Conservation (phyloP, 345 rosid genomes). For the Reutealis trisperma region DNA sequence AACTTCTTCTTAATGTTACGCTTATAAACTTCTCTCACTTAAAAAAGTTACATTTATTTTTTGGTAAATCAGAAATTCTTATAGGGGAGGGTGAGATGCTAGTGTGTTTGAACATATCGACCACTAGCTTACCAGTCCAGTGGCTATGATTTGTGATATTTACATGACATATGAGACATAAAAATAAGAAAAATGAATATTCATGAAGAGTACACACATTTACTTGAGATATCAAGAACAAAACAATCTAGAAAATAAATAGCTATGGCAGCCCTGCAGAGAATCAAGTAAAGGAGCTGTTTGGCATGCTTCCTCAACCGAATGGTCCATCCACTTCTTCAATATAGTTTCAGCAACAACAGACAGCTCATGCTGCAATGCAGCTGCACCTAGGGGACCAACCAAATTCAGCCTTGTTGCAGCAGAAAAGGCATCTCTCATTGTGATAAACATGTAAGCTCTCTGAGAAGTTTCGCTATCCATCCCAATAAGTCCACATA, state of each 20-base stretch:
- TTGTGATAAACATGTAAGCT: slow-evolving; percentile 71
- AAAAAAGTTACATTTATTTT: no score
- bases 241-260: slow-evolving; percentile 83
- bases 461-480: slow-evolving; percentile 65
- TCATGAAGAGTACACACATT: background rate
- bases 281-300: slow-evolving; percentile 79
- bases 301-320: slow-evolving; percentile 76
- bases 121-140: no score
- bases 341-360: slow-evolving; percentile 54
- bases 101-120: no score
- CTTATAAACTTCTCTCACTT: background rate
- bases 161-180: no score
- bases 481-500: slow-evolving; percentile 74
- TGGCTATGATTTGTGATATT: no score
- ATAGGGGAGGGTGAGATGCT: no score
- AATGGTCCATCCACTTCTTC: slow-evolving; percentile 61
- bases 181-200: background rate
- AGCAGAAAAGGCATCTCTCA: slow-evolving; percentile 79
- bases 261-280: slow-evolving; percentile 74
- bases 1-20: no score
- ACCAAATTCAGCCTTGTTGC: slow-evolving; percentile 85
- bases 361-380: slow-evolving; percentile 76
- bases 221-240: slow-evolving; percentile 49
- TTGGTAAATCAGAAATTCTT: no score
- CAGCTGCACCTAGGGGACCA: slow-evolving; percentile 76